These are phyloP conservation scores for Emergomyces pasteurianus DNA, from an alignment of 2,329 filamentous ascomycete species.

Conservation along the genomic window DNA sequence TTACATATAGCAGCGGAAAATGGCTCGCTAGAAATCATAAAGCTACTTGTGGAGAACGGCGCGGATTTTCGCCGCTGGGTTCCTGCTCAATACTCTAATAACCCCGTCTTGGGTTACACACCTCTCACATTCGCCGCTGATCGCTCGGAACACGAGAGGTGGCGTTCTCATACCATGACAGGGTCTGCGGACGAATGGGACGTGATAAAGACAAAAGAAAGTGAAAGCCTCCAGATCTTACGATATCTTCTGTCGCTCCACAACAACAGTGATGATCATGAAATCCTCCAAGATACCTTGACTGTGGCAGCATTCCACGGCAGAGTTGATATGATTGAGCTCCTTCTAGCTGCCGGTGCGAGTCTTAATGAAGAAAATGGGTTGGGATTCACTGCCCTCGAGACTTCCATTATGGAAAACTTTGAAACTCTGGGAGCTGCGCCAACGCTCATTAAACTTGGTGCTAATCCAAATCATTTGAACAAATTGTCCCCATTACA, in stretches of 20 bases:
- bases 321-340: not conserved
- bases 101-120: not conserved
- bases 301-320: not conserved
- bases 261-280: not conserved
- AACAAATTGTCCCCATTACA: slow-evolving; percentile 2
- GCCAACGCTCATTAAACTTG: not conserved
- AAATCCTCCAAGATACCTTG: not conserved
- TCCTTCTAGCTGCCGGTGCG: not conserved
- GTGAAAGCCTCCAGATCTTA: not conserved
- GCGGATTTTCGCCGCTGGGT: slow-evolving; percentile 5
- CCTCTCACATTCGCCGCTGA: not conserved
- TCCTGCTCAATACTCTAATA: not conserved
- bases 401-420: not conserved
- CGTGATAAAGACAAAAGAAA: not conserved
- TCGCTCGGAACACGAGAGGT: not conserved
- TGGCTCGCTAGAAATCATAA: slow-evolving; percentile 9
- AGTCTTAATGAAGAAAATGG: not conserved
- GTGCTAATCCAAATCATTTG: not conserved
- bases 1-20: slow-evolving; percentile 6
- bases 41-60: slow-evolving; percentile 13
- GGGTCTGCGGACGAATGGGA: not conserved
- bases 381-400: not conserved
- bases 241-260: not conserved
- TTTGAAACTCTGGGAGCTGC: not conserved
- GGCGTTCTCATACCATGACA: too few species aligned